Conservation (phyloP, 805 yeast genomes). For the Kregervanrija pseudodelftensis region DNA sequence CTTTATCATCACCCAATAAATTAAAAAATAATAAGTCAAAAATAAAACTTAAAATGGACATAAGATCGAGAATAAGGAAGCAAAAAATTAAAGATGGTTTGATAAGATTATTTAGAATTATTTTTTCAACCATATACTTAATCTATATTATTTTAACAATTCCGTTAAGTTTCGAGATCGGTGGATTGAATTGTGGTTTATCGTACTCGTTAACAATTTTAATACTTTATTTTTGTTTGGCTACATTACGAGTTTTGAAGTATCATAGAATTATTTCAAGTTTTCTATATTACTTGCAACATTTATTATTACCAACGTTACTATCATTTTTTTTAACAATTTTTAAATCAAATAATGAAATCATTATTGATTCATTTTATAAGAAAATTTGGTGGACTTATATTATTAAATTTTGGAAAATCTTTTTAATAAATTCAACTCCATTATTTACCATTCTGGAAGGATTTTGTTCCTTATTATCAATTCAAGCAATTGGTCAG, state of each 20-base stretch:
- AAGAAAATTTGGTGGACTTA: slow-evolving; percentile 28
- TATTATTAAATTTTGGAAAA: slow-evolving; percentile 61
- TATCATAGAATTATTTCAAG: slow-evolving; percentile 39
- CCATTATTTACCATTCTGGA: slow-evolving; percentile 85
- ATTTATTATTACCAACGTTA: slow-evolving; percentile 73
- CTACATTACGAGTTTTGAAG: slow-evolving; percentile 58
- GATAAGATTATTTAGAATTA: slow-evolving; percentile 21
- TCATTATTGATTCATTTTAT: slow-evolving; percentile 6
- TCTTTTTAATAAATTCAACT: slow-evolving; percentile 69
- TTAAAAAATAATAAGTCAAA: not conserved
- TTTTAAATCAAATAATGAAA: slow-evolving; percentile 31
- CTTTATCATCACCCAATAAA: not conserved
- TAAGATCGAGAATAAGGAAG: not conserved
- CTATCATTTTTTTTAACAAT: slow-evolving; percentile 60
- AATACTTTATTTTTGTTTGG: slow-evolving; percentile 59
- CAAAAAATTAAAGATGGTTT: slow-evolving; percentile 12
- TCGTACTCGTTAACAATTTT: slow-evolving; percentile 73
- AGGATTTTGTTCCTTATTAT: slow-evolving; percentile 85
- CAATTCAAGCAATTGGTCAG: slow-evolving; percentile 91
- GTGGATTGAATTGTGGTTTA: slow-evolving; percentile 85
- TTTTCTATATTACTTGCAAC: slow-evolving; percentile 70
- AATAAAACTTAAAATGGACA: not conserved
- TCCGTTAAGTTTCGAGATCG: slow-evolving; percentile 90
- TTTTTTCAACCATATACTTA: slow-evolving; percentile 55
- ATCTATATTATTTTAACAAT: slow-evolving; percentile 69